Conservation (phyloP, 495 filamentous ascomycete species). For the Penicillium verhagenii region DNA sequence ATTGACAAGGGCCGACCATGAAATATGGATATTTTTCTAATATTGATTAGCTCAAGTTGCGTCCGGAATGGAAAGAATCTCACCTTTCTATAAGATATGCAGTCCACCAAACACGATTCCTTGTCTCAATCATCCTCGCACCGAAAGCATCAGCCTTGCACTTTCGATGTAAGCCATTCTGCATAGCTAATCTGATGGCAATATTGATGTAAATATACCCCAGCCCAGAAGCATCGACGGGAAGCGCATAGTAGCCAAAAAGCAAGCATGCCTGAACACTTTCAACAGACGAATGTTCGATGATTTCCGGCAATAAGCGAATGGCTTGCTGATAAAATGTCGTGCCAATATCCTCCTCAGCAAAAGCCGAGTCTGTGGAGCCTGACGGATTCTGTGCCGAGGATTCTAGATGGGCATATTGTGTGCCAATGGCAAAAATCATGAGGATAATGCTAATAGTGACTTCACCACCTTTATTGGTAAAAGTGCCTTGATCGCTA, state of each 20-base stretch:
- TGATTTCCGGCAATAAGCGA: constrained; percentile 40
- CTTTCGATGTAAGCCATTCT: constrained; percentile 44
- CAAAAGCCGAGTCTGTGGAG: constrained; percentile 15
- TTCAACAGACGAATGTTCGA: constrained; percentile 36
- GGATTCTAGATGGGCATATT: constrained; percentile 40
- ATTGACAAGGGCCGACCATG: constrained; percentile 40
- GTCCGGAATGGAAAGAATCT: background rate
- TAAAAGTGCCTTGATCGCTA: constrained; percentile 17
- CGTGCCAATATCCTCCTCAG: constrained; percentile 39
- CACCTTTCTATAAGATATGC: constrained; percentile 38
- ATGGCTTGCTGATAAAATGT: constrained; percentile 40
- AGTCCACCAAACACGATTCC: constrained; percentile 44
- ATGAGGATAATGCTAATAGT: constrained; percentile 34
- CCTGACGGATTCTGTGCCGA: constrained; percentile 3
- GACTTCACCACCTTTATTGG: constrained; percentile 27
- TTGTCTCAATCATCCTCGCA: constrained; percentile 27
- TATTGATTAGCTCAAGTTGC: background rate
- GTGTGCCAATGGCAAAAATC: constrained; percentile 42
- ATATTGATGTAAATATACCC: constrained; percentile 39
- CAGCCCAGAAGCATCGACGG: constrained; percentile 38
- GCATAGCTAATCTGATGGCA: constrained; percentile 37
- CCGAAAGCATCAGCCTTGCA: constrained; percentile 26
- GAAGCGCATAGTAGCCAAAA: constrained; percentile 35
- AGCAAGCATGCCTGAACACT: constrained; percentile 44
- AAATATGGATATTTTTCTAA: constrained; percentile 27